Base-by-base conservation (phyloP, 2,329 filamentous ascomycete genomes). In the Stachybotrys echinatus region DNA sequence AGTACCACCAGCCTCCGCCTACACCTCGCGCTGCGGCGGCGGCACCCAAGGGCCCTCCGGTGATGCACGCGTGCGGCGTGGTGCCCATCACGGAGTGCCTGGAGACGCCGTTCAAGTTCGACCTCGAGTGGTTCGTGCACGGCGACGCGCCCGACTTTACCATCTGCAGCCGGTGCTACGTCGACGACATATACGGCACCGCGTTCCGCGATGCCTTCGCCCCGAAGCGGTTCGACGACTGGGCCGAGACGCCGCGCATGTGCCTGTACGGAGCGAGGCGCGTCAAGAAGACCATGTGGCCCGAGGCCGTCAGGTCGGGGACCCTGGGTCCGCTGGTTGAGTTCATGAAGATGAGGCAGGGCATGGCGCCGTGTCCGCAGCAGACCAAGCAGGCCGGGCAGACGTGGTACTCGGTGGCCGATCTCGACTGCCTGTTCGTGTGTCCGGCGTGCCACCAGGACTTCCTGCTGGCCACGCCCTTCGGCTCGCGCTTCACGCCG, bases 401-500 rank as follows among this genome's bases (percentile, higher is more conserved):
- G 6, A n/a, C 23, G 1, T 73, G 71, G 69, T 73, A 71, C 50
- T 58, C 51, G 12, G 61, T 71, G 12, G 44, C 59, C 0, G 55
- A 61, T 7, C 64, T 66, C 1, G 64, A 67, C 0, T 52, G 60
- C 3, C 64, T 62, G 10, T 52, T 59, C 8, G 58, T 73, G n/a
- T 74, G 71, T 45, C 65, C 66, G 8, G 56, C 65, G 4, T 74
- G 71, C 53, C 72, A 67, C 42, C 64, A 65, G 17, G 65, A 71
- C 47, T 50, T 62, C n/a, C 58, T 73, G 12, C 53, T 56, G 40
- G 48, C 52, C 2, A 66, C 64, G 0, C 45, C 47, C 0, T 67
- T 71, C 51, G 55, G 56, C 3, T 37, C 54, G 37, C 50, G 60
- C 6, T 74, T 72, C 44, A 7, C 27, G 7, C 27, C 27, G 27